Evolutionary conservation across 176 grass and related monocot species (phyloP).

Genomic region (Zoysia pacifica): DNA sequence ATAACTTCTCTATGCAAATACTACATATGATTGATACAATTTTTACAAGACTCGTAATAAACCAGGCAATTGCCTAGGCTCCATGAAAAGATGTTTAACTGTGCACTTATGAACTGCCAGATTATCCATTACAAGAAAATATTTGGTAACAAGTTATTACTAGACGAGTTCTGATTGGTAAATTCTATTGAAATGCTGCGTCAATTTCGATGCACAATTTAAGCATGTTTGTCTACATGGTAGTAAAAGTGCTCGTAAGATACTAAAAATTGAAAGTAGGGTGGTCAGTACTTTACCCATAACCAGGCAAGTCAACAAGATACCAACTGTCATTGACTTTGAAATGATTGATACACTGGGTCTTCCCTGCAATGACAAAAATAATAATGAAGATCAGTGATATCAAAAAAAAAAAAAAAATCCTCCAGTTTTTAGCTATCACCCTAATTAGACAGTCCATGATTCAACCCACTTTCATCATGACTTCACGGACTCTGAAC

Average conservation of each 20-base stretch:
- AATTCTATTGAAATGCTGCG: neutral
- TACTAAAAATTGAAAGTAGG: slow-evolving; percentile 21
- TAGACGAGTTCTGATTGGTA: neutral
- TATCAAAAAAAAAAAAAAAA: neutral
- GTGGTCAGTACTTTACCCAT: slow-evolving; percentile 61
- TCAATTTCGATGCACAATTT: neutral
- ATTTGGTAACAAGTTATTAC: neutral
- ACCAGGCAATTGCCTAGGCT: neutral
- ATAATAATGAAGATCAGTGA: slow-evolving; percentile 11
- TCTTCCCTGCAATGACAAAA: slow-evolving; percentile 72
- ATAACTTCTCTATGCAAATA: slow-evolving; percentile 24
- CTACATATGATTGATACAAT: slow-evolving; percentile 9
- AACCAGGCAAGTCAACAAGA: slow-evolving; percentile 96
- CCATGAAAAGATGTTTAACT: neutral
- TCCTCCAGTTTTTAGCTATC: neutral
- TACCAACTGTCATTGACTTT: slow-evolving; percentile 97
- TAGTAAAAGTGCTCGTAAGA: neutral
- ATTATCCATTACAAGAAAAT: slow-evolving; percentile 17
- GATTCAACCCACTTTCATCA: neutral
- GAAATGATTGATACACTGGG: slow-evolving; percentile 97
- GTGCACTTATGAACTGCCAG: slow-evolving; percentile 2
- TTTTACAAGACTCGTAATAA: neutral
- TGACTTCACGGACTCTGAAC: neutral
- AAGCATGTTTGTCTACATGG: neutral
- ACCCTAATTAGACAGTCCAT: neutral